A percentile compares a stretch with the other conserved stretches of the same genome.
Conservation (phyloP, 345 rosid species). For the Populus alba region DNA sequence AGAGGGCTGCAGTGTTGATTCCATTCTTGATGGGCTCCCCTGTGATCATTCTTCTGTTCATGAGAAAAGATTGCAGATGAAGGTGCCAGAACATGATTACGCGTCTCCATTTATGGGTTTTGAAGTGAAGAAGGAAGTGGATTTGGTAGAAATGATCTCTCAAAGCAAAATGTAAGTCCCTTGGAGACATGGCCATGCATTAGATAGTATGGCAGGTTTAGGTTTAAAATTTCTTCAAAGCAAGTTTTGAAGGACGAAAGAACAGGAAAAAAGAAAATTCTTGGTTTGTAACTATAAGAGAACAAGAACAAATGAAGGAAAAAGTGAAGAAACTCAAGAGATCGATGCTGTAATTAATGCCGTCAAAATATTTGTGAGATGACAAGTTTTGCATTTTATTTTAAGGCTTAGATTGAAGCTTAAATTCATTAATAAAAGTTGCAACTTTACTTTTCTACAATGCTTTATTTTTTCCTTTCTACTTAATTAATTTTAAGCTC, state of each 20-base stretch:
- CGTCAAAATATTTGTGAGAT: not conserved
- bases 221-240: no score
- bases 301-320: not conserved
- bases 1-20: conserved; percentile 61
- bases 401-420: not conserved
- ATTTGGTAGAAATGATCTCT: conserved; percentile 61
- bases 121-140: conserved; percentile 46
- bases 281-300: not conserved
- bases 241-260: not conserved
- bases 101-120: conserved; percentile 16
- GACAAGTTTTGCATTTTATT: not conserved
- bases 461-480: no score
- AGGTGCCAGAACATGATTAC: conserved; percentile 9
- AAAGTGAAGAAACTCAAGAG: not conserved
- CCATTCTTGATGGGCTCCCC: conserved; percentile 63
- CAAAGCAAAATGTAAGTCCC: conserved; percentile 17
- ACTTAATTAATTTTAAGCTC: no score
- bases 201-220: not conserved
- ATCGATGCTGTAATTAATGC: not conserved
- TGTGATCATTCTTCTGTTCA: conserved; percentile 16
- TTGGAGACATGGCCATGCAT: not conserved
- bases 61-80: conserved; percentile 27
- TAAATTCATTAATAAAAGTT: no score
- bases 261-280: not conserved
- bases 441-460: no score